phyloP scores from a whole-genome alignment of 257 asterid species.

The Nicotiana paniculata region DNA sequence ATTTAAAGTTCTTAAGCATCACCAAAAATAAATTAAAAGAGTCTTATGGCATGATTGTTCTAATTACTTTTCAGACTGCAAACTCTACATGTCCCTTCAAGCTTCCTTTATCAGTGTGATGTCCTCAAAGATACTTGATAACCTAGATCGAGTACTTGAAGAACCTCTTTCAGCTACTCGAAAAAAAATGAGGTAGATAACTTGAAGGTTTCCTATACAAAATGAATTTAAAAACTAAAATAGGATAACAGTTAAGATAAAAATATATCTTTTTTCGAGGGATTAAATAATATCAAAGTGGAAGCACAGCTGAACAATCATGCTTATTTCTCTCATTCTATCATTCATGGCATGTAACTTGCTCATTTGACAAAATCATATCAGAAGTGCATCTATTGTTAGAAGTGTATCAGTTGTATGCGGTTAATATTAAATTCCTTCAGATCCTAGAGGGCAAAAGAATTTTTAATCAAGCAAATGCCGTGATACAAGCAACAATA shows the following conservation, averaged over 20 bases:
- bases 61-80: background rate
- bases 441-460: background rate
- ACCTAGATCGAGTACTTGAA: conserved; percentile 1
- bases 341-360: background rate
- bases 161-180: background rate
- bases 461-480: background rate
- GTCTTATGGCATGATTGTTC: background rate
- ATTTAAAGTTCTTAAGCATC: background rate
- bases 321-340: background rate
- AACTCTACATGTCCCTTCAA: background rate
- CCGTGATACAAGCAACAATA: background rate
- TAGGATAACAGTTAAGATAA: background rate
- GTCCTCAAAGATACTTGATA: background rate
- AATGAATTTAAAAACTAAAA: background rate
- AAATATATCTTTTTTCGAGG: background rate
- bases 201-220: background rate
- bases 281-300: background rate
- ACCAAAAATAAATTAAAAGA: background rate
- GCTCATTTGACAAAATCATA: background rate
- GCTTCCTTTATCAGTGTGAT: background rate
- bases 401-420: background rate
- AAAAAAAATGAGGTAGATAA: background rate
- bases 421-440: background rate
- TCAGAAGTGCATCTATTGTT: background rate
- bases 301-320: background rate